Base-by-base conservation (phyloP, 306 rosid species). In the Vigna unguiculata region DNA sequence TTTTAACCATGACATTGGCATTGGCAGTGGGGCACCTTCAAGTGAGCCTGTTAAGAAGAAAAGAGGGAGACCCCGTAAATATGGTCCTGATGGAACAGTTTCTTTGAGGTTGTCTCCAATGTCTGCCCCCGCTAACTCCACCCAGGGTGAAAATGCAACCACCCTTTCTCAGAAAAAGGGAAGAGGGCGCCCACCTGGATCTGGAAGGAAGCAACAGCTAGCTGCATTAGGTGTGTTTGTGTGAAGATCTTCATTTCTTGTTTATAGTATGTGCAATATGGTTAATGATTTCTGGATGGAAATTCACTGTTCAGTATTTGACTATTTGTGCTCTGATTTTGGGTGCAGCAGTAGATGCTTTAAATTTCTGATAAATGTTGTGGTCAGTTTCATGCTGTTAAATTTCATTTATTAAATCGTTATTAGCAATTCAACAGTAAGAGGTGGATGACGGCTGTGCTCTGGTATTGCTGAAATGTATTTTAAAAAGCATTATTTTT, bases 61-160 rank as follows among this genome's bases (percentile, higher is more conserved):
- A 65, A 86, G 99, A 85, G 97, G 99, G 66, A 89, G 99, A 76
- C 99, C 99, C 2, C 70, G 99, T n/a, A 95, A 95, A 66, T 95
- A 95, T 48, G 97, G 89, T 22, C 88, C 93, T n/a, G 96, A 85
- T 84, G 97, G 92, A 36, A 76, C 86, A 1, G 96, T 92, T 67
- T 88, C 97, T 59, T 79, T 95, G 86, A 82, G 85, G 55, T 85
- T 92, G 72, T 89, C 97, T 83, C 87, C 97, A 51, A 78, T 90
- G 90, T 88, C 96, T 64, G 88, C 82, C 9, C 67, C 86, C 22
- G 84, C 88, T 48, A 88, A 76, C 80, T 81, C 87, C 51, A 69
- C 85, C 4, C 95, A 86, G 4, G 92, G 88, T 21, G 65, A 7
- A 28, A 59, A 10, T 87, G 22, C 91, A 20, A 73, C 73, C 79